These are phyloP conservation scores for Cutaneotrichosporon dermatis DNA, from an alignment of 1,284 basidiomycete genomes.

Conservation along the genomic window DNA sequence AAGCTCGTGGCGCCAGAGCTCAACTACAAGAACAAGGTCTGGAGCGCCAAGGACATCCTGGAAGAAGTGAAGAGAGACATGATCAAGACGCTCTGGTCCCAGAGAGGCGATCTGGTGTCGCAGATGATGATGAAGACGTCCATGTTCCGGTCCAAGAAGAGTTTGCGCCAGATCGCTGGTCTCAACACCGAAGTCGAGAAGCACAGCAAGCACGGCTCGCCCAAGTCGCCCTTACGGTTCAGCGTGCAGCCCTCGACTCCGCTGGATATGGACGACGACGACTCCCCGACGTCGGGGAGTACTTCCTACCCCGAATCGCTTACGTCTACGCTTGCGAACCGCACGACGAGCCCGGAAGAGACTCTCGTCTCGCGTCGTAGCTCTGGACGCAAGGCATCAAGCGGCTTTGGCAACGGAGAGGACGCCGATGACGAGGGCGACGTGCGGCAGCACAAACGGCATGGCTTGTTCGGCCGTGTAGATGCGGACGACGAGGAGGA, in stretches of 20 bases:
- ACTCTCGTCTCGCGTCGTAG: too few species aligned
- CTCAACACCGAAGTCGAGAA: conserved; percentile 11
- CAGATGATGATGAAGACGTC: conserved; percentile 46
- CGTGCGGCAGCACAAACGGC: too few species aligned
- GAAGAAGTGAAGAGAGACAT: conserved; percentile 66
- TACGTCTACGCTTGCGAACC: background rate
- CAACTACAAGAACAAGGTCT: conserved; percentile 81
- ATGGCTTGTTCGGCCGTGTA: too few species aligned
- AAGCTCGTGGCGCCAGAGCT: conserved; percentile 55
- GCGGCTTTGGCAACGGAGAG: background rate
- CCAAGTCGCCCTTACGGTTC: conserved; percentile 14
- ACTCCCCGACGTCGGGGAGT: background rate
- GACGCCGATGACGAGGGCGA: conserved; percentile 1
- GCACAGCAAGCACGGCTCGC: background rate
- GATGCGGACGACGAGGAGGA: too few species aligned
- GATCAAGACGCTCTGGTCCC: conserved; percentile 44
- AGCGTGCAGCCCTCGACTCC: conserved; percentile 11
- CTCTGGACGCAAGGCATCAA: too few species aligned
- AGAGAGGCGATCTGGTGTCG: conserved; percentile 45
- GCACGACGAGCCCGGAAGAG: background rate
- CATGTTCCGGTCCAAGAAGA: conserved; percentile 38
- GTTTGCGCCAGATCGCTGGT: conserved; percentile 27
- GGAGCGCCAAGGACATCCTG: conserved; percentile 77
- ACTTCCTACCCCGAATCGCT: background rate
- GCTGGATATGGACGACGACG: conserved; percentile 13